A percentile compares a stretch with the other conserved stretches of the same genome.
Conservation (phyloP, 2,329 filamentous ascomycete species). For the Colletotrichum noveboracense region DNA sequence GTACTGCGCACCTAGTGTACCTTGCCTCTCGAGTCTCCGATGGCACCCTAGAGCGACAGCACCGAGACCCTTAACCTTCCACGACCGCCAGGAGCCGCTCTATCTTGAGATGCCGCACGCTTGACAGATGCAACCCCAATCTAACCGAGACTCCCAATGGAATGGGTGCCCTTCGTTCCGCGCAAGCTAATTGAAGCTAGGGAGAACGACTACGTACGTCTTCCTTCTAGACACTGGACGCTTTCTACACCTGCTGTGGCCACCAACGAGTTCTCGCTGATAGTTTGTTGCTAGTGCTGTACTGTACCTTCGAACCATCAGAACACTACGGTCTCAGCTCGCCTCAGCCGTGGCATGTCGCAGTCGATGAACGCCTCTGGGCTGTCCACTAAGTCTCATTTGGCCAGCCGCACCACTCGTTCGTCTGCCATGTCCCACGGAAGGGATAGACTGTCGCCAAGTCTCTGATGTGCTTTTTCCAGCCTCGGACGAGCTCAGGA, state of each 20-base stretch:
- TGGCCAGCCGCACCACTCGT: neutral
- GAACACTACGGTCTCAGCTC: neutral
- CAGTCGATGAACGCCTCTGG: neutral
- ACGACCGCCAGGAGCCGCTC: neutral
- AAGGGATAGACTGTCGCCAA: neutral
- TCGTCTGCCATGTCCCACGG: neutral
- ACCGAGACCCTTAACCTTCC: neutral
- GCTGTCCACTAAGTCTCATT: neutral
- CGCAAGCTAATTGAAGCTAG: constrained; percentile 8
- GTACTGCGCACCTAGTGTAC: neutral
- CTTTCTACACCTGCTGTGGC: neutral
- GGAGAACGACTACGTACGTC: constrained; percentile 5
- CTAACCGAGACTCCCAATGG: constrained; percentile 16
- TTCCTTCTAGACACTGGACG: neutral
- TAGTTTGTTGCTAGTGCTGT: neutral
- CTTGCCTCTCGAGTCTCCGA: neutral
- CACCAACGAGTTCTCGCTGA: neutral
- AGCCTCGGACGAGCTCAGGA: neutral
- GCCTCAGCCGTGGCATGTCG: neutral
- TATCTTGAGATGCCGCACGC: neutral
- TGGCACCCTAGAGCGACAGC: neutral
- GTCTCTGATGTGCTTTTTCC: neutral
- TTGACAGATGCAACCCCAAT: constrained; percentile 15
- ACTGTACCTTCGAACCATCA: neutral
- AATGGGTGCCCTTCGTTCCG: constrained; percentile 9